Conservation (phyloP, 2,329 filamentous ascomycete genomes). For the Escovopsis sp. region DNA sequence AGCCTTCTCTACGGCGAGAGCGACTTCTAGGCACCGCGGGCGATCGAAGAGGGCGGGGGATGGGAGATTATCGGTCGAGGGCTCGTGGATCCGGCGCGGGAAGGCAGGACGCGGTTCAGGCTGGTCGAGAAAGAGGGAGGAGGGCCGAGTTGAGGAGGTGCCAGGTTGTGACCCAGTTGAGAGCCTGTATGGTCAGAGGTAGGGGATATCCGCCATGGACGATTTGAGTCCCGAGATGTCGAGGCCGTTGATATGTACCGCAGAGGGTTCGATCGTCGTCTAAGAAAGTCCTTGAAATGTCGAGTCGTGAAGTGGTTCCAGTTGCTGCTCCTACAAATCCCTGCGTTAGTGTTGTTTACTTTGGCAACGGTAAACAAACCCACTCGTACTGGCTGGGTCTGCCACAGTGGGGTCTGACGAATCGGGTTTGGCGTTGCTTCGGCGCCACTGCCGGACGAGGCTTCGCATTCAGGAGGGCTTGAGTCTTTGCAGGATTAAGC, state of each 20-base stretch:
- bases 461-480: neutral
- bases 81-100: conserved; percentile 4
- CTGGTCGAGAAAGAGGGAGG: neutral
- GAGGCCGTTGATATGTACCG: neutral
- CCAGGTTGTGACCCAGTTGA: neutral
- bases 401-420: neutral
- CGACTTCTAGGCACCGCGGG: conserved; percentile 1
- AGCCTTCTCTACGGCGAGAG: neutral
- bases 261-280: conserved; percentile 3
- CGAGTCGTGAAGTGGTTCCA: neutral
- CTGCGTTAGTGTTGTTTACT: conserved; percentile 6
- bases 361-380: neutral
- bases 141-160: neutral
- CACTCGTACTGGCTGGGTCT: neutral
- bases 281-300: neutral
- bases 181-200: neutral
- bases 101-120: conserved; percentile 5
- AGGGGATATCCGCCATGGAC: conserved; percentile 1
- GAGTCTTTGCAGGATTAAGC: neutral
- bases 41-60: neutral
- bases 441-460: neutral
- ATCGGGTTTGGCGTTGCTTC: conserved; percentile 1
- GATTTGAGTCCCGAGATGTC: neutral
- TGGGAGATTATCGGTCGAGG: neutral
- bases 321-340: neutral